phyloP scores from a whole-genome alignment of 2,329 filamentous ascomycete species.

The Falciphora oryzae region DNA sequence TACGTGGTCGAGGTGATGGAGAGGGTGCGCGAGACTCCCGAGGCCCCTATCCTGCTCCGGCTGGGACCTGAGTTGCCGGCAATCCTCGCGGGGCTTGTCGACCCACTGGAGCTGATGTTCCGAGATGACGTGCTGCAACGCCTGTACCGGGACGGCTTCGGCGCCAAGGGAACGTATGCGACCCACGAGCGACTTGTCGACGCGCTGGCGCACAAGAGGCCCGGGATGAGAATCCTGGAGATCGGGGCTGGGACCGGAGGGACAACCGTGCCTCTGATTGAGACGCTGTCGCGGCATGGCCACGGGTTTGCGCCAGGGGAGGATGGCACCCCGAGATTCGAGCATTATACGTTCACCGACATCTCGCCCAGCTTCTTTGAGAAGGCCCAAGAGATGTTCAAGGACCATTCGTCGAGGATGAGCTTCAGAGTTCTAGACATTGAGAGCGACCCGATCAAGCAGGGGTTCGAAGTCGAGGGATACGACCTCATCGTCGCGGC shows the following conservation, averaged over 20 bases:
- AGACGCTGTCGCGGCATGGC: constrained; percentile 15
- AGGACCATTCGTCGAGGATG: constrained; percentile 19
- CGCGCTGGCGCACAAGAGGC: constrained; percentile 24
- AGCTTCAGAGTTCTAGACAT: constrained; percentile 30
- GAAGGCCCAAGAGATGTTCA: constrained; percentile 23
- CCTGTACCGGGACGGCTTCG: constrained; percentile 19
- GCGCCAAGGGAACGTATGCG: constrained; percentile 13
- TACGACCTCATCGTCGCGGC: constrained; percentile 27
- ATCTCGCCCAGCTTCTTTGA: constrained; percentile 33
- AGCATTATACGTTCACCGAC: constrained; percentile 31
- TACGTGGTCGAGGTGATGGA: neutral
- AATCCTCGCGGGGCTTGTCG: constrained; percentile 18
- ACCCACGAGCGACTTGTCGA: constrained; percentile 15
- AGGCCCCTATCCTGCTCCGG: constrained; percentile 10
- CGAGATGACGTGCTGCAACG: constrained; percentile 17
- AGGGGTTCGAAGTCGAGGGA: constrained; percentile 20
- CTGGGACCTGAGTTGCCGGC: constrained; percentile 12
- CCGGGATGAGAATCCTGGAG: constrained; percentile 29
- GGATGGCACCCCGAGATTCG: constrained; percentile 7
- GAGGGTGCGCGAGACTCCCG: constrained; percentile 8
- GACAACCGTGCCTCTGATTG: constrained; percentile 22
- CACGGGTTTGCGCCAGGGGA: neutral
- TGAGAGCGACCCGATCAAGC: constrained; percentile 22
- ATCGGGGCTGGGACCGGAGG: constrained; percentile 31
- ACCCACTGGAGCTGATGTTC: constrained; percentile 23